Percentiles rank a stretch among this genome's conserved stretches.
Evolutionary conservation across 1,284 basidiomycete species (phyloP).

Genomic region (Puccinia coronata): DNA sequence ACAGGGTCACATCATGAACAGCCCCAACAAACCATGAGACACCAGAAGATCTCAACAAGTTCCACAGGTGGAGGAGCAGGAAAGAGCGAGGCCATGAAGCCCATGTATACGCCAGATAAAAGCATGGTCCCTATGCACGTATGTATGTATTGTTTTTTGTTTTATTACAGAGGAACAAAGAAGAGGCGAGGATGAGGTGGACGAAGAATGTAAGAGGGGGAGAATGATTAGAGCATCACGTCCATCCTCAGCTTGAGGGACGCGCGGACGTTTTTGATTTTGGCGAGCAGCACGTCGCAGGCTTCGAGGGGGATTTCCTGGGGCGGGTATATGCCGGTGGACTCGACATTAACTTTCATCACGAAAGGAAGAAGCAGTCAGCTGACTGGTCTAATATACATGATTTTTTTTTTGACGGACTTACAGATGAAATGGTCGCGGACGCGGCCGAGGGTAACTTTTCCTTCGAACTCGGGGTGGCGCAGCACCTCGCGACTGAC

Average conservation of each 20-base stretch:
- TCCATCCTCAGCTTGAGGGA: background rate
- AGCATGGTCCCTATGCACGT: no score
- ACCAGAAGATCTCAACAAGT: no score
- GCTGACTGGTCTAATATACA: background rate
- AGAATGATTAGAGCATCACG: background rate
- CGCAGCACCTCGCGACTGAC: conserved; percentile 90
- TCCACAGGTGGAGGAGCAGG: no score
- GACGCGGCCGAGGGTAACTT: conserved; percentile 79
- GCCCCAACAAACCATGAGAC: no score
- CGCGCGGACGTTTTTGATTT: conserved; percentile 37
- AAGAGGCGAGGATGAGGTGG: background rate
- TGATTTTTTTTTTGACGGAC: conserved; percentile 50
- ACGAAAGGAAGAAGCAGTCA: background rate
- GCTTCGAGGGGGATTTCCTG: conserved; percentile 48
- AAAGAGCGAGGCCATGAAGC: no score
- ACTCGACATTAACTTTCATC: conserved; percentile 39
- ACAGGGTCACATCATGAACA: no score
- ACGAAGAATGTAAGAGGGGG: background rate
- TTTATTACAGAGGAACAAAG: no score
- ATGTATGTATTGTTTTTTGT: no score
- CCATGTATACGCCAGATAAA: no score
- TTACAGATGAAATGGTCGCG: conserved; percentile 92
- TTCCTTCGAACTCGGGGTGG: conserved; percentile 84
- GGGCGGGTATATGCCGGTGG: conserved; percentile 41
- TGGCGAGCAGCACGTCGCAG: conserved; percentile 29